phyloP scores from a whole-genome alignment of 129 eudicot genomes.

The Centrapalus pauciflorus region DNA sequence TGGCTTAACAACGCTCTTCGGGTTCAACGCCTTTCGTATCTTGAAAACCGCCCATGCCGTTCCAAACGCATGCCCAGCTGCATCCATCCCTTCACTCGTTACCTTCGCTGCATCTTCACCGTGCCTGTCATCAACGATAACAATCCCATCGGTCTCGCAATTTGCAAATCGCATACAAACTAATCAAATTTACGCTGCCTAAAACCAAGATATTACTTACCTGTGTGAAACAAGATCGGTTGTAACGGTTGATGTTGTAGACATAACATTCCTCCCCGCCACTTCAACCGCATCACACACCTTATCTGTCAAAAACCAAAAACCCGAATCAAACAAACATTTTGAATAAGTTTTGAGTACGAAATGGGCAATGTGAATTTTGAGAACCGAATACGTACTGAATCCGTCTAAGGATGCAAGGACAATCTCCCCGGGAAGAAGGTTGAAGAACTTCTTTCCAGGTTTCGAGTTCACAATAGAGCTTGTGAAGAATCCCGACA shows the following conservation, averaged over 20 bases:
- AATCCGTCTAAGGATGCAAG: constrained; percentile 91
- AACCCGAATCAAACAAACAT: no score
- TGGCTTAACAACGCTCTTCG: constrained; percentile 63
- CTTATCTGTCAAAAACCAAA: constrained; percentile 36
- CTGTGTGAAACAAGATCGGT: constrained; percentile 80
- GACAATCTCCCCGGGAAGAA: constrained; percentile 83
- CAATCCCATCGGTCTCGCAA: neutral
- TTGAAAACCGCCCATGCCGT: constrained; percentile 94
- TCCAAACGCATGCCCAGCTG: constrained; percentile 84
- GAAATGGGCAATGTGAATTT: neutral
- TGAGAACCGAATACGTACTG: constrained; percentile 36
- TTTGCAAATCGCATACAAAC: neutral
- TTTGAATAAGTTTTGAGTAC: neutral
- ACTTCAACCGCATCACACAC: constrained; percentile 87
- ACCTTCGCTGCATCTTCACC: constrained; percentile 84
- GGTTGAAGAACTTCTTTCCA: constrained; percentile 70
- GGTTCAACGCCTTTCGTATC: constrained; percentile 77
- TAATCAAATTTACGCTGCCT: no score
- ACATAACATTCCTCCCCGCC: constrained; percentile 84
- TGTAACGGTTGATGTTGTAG: constrained; percentile 69
- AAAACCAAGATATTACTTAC: constrained; percentile 17
- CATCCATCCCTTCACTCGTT: constrained; percentile 67
- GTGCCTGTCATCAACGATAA: constrained; percentile 40
- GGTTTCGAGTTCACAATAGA: constrained; percentile 60
- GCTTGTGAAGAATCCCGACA: constrained; percentile 72